Evolutionary conservation across 2,329 filamentous ascomycete genomes (phyloP), one percentile per base, ranked within the genome.

Genomic region (Fonsecaea nubica): DNA sequence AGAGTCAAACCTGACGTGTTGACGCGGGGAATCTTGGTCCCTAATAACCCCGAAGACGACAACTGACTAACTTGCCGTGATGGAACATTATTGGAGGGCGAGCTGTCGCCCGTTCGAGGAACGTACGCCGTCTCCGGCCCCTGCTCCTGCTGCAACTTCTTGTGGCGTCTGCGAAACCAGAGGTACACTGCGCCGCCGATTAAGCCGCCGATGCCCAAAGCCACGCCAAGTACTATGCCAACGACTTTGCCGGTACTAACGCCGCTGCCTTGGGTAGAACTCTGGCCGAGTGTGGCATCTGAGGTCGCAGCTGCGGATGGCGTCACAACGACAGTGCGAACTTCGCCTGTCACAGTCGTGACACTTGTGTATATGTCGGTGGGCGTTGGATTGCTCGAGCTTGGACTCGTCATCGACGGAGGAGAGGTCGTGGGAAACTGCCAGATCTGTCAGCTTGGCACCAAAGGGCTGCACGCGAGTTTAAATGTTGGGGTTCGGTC

Each of bases 161-260:
- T 71, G 48, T 79, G 79, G 60, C 78, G 77, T 57, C 75, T 76
- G 55, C 77, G 76, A 59, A 77, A 77, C 69, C 79, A 78, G 57
- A 80, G 68, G 71, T 78, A 75, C 64, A 81, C 73, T 9, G 77
- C 69, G n/a, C 78, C 64, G n/a, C 74, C 79, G 13, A 76, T 73
- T 13, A 81, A 58, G 18, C 78, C 68, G 48, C 76, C 79, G 18
- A 78, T 67, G 38, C 76, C 80, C 55, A 77, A 75, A 21, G 81
- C 68, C 12, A 78, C 73, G 64, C 80, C 81, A 33, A 82, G 74
- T 3, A 81, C 78, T 58, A 82, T 77, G 33, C 81, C 81, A 5
- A 80, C 80, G 64, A 82, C 80, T 10, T 77, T 76, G 36, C 81
- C 81, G 18, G 76, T 76, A 40, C 76, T 78, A 40, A 82, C 63